Percentiles rank a stretch among this genome's conserved stretches.
Conservation (phyloP, 1,284 basidiomycete species). For the Trametes sp. region DNA sequence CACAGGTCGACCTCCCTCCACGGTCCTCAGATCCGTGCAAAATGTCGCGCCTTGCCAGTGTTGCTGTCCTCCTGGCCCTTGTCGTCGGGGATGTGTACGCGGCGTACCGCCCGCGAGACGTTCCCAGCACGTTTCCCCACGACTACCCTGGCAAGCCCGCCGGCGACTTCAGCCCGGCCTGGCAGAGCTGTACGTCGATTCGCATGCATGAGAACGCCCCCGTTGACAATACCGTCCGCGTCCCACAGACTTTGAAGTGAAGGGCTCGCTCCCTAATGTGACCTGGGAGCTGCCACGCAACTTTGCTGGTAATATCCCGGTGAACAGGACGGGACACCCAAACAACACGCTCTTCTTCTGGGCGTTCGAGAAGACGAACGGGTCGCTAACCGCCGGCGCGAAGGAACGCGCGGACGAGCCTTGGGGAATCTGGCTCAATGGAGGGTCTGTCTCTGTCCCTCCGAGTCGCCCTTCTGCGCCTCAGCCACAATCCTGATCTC, state of each 20-base stretch:
- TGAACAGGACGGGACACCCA: slow-evolving; percentile 56
- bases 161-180: slow-evolving; percentile 61
- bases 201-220: neutral
- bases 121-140: slow-evolving; percentile 35
- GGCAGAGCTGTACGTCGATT: slow-evolving; percentile 64
- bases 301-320: slow-evolving; percentile 74
- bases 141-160: slow-evolving; percentile 60
- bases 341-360: slow-evolving; percentile 80
- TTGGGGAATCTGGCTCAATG: slow-evolving; percentile 81
- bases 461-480: neutral
- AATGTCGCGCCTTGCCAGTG: slow-evolving; percentile 7
- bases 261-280: slow-evolving; percentile 62
- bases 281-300: slow-evolving; percentile 62
- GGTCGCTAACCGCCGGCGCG: slow-evolving; percentile 60
- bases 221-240: neutral
- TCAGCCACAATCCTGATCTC: neutral
- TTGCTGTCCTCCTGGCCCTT: slow-evolving; percentile 1
- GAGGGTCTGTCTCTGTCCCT: slow-evolving; percentile 48
- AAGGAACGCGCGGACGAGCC: slow-evolving; percentile 51
- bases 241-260: slow-evolving; percentile 38
- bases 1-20: neutral
- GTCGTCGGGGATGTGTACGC: slow-evolving; percentile 1
- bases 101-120: slow-evolving; percentile 15
- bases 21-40: neutral
- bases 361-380: slow-evolving; percentile 66